Percentiles rank a stretch among this genome's conserved stretches.
phyloP scores from a whole-genome alignment of 768 basidiomycete genomes.

The Leccinum pellstonianum region DNA sequence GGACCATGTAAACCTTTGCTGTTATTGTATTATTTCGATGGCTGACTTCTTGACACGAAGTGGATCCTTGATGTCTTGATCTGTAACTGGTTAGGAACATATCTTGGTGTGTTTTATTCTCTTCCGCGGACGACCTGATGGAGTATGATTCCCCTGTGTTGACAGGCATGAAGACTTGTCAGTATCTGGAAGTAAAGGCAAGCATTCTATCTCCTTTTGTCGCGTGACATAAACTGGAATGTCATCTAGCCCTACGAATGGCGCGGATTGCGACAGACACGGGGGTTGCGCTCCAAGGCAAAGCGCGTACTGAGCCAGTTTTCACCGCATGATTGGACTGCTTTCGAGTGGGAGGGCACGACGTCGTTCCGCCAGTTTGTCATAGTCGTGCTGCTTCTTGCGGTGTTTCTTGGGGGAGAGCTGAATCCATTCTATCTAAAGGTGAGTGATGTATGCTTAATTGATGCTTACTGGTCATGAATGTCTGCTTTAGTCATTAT shows the following conservation, averaged over 20 bases:
- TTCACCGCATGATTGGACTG: slow-evolving; percentile 84
- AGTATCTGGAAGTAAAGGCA: slow-evolving; percentile 83
- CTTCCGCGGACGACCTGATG: slow-evolving; percentile 15
- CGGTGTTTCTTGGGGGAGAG: slow-evolving; percentile 80
- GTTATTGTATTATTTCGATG: background rate
- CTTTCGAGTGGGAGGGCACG: slow-evolving; percentile 84
- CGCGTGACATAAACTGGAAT: background rate
- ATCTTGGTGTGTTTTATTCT: slow-evolving; percentile 52
- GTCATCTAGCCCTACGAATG: slow-evolving; percentile 70
- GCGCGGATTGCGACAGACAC: slow-evolving; percentile 79
- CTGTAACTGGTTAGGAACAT: slow-evolving; percentile 88
- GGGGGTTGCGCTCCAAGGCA: slow-evolving; percentile 76
- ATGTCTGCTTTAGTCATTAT: slow-evolving; percentile 41
- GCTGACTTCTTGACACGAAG: slow-evolving; percentile 38
- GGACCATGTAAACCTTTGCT: slow-evolving; percentile 68
- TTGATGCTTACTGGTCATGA: slow-evolving; percentile 22
- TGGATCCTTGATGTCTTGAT: slow-evolving; percentile 86
- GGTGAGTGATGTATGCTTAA: slow-evolving; percentile 38
- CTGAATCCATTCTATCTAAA: slow-evolving; percentile 88
- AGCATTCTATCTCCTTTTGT: background rate
- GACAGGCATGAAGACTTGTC: slow-evolving; percentile 82
- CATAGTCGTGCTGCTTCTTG: slow-evolving; percentile 71
- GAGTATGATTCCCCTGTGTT: slow-evolving; percentile 5
- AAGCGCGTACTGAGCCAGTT: slow-evolving; percentile 79
- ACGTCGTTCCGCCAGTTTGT: slow-evolving; percentile 74